Conservation (phyloP, 176 grass and related monocot species). For the Guadua angustifolia region DNA sequence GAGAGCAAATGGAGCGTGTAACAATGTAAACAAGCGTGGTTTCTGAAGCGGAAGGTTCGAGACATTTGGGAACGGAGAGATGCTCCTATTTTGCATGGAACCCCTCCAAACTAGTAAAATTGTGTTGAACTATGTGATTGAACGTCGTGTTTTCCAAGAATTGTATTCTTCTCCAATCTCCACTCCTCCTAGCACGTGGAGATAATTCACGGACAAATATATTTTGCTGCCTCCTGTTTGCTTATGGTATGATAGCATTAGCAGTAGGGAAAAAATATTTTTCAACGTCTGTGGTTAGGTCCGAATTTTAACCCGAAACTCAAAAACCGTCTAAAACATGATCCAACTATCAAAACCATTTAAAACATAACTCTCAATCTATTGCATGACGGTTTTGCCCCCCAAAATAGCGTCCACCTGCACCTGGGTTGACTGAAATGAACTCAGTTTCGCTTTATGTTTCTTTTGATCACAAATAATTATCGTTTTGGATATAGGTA, state of each 20-base stretch:
- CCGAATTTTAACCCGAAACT: too few relatives aligned
- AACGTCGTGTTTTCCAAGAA: neutral
- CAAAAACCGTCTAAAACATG: too few relatives aligned
- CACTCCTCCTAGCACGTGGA: neutral
- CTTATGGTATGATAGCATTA: neutral
- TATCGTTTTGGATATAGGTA: too few relatives aligned
- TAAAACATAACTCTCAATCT: too few relatives aligned
- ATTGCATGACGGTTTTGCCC: too few relatives aligned
- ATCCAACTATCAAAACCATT: too few relatives aligned
- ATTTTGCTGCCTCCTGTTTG: neutral
- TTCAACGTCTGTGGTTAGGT: too few relatives aligned
- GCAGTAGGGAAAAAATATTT: too few relatives aligned
- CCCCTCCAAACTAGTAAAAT: neutral
- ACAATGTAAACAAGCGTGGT: constrained; percentile 14
- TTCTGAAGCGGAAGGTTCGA: constrained; percentile 44
- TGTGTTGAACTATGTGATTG: neutral
- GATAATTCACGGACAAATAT: neutral
- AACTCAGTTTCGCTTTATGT: too few relatives aligned
- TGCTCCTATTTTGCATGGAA: neutral
- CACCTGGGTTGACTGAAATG: too few relatives aligned
- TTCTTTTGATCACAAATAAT: too few relatives aligned
- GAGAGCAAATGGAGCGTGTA: neutral
- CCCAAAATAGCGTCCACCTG: too few relatives aligned
- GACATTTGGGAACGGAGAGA: neutral
- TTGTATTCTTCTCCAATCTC: neutral